These are phyloP conservation scores for Kappamyces sp. DNA, from an alignment of 192 early-diverging fungal species.

Conservation along the genomic window DNA sequence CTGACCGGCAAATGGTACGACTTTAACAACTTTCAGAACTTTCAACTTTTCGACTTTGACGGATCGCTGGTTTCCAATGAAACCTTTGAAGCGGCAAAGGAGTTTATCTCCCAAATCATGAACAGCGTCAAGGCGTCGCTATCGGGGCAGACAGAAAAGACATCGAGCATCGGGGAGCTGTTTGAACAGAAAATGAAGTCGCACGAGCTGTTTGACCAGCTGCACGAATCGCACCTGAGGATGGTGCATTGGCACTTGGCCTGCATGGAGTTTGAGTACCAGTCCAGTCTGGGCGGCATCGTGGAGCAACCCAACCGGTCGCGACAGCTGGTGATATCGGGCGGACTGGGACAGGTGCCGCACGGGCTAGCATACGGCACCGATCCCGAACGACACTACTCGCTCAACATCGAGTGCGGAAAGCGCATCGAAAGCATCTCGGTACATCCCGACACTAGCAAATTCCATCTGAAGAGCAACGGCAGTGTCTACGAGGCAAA, in stretches of 20 bases:
- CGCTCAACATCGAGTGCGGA: background rate
- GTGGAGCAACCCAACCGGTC: background rate
- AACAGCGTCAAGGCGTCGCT: slow-evolving; percentile 11
- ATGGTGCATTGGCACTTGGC: slow-evolving; percentile 45
- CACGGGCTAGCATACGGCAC: slow-evolving; percentile 13
- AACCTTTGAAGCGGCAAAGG: slow-evolving; percentile 23
- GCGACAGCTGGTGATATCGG: slow-evolving; percentile 36
- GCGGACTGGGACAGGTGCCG: slow-evolving; percentile 23
- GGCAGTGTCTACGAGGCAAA: background rate
- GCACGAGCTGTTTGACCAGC: slow-evolving; percentile 26
- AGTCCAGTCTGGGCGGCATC: background rate
- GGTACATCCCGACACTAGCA: slow-evolving; percentile 32
- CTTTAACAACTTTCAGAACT: slow-evolving; percentile 40
- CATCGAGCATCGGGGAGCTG: slow-evolving; percentile 35
- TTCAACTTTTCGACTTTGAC: slow-evolving; percentile 16
- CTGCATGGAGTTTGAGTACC: slow-evolving; percentile 35
- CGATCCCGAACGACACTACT: background rate
- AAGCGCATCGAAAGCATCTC: slow-evolving; percentile 25
- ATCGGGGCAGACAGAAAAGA: slow-evolving; percentile 6
- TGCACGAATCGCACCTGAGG: slow-evolving; percentile 26
- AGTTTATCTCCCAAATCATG: slow-evolving; percentile 33
- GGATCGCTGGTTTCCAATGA: slow-evolving; percentile 24
- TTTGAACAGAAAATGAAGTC: slow-evolving; percentile 39
- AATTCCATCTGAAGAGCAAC: background rate
- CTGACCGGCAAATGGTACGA: slow-evolving; percentile 24